phyloP scores from a whole-genome alignment of 768 basidiomycete genomes.

The Tylopilus balloui region DNA sequence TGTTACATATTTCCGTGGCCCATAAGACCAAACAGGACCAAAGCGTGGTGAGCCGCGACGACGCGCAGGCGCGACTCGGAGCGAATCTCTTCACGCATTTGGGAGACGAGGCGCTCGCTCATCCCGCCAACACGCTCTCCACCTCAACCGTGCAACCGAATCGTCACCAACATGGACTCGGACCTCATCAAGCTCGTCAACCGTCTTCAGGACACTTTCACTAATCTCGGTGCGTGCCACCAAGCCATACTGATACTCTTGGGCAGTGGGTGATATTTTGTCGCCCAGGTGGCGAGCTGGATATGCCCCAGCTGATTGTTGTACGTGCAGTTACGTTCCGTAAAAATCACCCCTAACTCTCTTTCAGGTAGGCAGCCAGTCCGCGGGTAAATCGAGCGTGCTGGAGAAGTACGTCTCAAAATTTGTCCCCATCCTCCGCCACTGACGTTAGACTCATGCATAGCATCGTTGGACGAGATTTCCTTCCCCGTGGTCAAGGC shows the following conservation, averaged over 20 bases:
- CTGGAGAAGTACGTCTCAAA: slow-evolving; percentile 76
- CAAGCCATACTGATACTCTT: background rate
- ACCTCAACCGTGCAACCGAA: background rate
- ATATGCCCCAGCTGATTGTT: slow-evolving; percentile 89
- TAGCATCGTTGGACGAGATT: slow-evolving; percentile 93
- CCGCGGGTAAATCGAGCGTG: slow-evolving; percentile 93
- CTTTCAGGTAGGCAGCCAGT: slow-evolving; percentile 88
- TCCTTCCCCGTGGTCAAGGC: slow-evolving; percentile 83
- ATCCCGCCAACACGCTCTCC: slow-evolving; percentile 5
- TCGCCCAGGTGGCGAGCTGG: slow-evolving; percentile 73
- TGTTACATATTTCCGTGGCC: background rate
- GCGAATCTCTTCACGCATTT: slow-evolving; percentile 17
- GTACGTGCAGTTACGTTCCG: slow-evolving; percentile 42
- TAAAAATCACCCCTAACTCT: background rate
- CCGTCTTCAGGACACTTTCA: slow-evolving; percentile 91
- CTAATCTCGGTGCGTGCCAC: slow-evolving; percentile 66
- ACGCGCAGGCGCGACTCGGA: slow-evolving; percentile 26
- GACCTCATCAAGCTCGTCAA: slow-evolving; percentile 94
- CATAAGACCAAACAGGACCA: slow-evolving; percentile 23
- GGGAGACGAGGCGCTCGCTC: slow-evolving; percentile 1
- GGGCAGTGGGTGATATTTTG: slow-evolving; percentile 9
- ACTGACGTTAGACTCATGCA: slow-evolving; percentile 2
- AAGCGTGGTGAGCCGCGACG: slow-evolving; percentile 28
- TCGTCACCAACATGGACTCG: slow-evolving; percentile 67
- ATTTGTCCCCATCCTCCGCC: slow-evolving; percentile 4